Conservation (phyloP, 129 eudicot genomes). For the Dittrichia graveolens region DNA sequence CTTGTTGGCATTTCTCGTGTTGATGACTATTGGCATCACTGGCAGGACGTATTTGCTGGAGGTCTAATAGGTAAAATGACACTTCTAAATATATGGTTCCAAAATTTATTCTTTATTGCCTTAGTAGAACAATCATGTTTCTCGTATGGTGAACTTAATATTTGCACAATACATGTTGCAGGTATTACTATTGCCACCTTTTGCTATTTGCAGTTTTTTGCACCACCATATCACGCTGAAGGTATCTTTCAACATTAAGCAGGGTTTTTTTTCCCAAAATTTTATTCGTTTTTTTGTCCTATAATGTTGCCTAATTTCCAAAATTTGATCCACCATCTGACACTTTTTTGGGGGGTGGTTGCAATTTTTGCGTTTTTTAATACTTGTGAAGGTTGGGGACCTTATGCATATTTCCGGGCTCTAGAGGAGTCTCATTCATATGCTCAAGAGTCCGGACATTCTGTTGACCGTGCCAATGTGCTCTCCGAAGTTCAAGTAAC, state of each 20-base stretch:
- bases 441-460: constrained; percentile 21
- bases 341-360: too few species aligned
- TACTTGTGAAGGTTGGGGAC: constrained; percentile 73
- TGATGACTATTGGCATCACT: constrained; percentile 95
- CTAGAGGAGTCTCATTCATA: constrained; percentile 45
- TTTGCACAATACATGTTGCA: constrained; percentile 31
- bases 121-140: not conserved
- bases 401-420: constrained; percentile 60
- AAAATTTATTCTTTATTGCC: not conserved
- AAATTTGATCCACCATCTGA: too few species aligned
- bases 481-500: constrained; percentile 25
- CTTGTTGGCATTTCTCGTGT: constrained; percentile 83
- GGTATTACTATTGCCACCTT: constrained; percentile 66
- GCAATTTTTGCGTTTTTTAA: too few species aligned
- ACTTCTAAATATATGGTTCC: not conserved
- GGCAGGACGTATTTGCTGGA: constrained; percentile 93
- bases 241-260: constrained; percentile 35
- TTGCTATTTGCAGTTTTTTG: constrained; percentile 88
- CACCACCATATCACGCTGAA: constrained; percentile 69
- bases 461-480: constrained; percentile 6
- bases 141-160: not conserved
- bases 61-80: constrained; percentile 60
- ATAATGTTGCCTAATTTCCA: too few species aligned
- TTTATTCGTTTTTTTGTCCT: too few species aligned
- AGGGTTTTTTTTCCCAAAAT: too few species aligned